Base-by-base conservation (phyloP, 1,139 yeast species). In the Wickerhamiella infanticola region DNA sequence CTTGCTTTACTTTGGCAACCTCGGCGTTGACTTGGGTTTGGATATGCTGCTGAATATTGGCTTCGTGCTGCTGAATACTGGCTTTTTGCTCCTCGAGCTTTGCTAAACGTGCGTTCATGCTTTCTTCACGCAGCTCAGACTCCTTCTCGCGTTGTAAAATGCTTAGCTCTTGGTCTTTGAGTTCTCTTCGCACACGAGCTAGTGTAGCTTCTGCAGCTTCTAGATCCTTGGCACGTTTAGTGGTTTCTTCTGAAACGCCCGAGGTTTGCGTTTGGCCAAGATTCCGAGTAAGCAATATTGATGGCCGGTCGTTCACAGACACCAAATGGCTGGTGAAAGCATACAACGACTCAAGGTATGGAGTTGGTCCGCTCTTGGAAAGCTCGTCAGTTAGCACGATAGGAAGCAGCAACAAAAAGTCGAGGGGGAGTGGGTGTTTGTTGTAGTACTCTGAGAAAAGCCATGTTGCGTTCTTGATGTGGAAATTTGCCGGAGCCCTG, bases 321-420 rank as follows among this genome's bases (percentile, higher is more conserved):
- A 70, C 70, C 48, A 70, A 72, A 59, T 82, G 94, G 53, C 84
- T 78, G 69, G 83, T 68, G 49, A 80, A 74, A 3, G 95, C 85
- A 60, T 84, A 86, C 49, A 84, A 66, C 56, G 84, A 83, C 63
- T 86, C 96, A 62, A 86, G 70, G 60, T 86, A 86, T 3, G 96
- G 95, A 1, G 95, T 83, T 59, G 83, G 79, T 46, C 85, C 78
- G 41, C 82, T 79, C 43, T 51, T 52, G 7, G 52, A 45, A 58
- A 75, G 74, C 60, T 85, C 95, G 63, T 85, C 95, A 18, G 93
- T 94, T 49, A 85, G 67, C 47, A 86, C 67, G 48, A 86, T 86
- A 3, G 95, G 95, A 60, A 85, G 94, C 50, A 86, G 69, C 48
- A 86, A 65, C 43, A 85, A 66, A 58, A 85, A 69, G 62, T 86